Base-by-base conservation (phyloP, 345 rosid species). In the Aquilaria sinensis region DNA sequence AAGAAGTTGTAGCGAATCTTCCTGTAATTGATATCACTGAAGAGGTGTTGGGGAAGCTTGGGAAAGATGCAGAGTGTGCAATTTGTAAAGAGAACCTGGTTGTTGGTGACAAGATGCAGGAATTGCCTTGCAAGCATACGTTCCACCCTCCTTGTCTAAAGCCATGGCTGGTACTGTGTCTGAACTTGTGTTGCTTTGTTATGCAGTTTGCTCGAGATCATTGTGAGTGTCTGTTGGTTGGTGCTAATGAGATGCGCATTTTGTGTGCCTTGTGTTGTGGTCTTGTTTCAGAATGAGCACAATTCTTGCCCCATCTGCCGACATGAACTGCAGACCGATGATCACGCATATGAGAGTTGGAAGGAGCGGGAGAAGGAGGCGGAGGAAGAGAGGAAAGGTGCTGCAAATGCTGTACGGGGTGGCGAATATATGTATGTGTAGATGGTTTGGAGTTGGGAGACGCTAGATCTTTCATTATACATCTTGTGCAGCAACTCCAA, bases 261-360 rank as follows among this genome's bases (percentile, higher is more conserved):
- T 11, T 52, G 23, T 58, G 45, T 23, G 12, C 6, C 64, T 67
- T 37, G 37, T 13, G 47, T 72, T 30, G 16, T 13, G 54, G 41
- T 53, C 48, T 53, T 64, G 31, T 72, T 66, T 66, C 86, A 86
- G 99, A 92, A 94, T 61, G 96, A 83, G 68, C 92, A 90, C 75
- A 94, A 94, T 81, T 90, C 99, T 52, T 94, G 99, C 70, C 99
- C 99, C 16, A 85, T 90, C 65, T 94, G 99, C 61, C 87, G 96
- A 56, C 82, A 86, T 11, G 99, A 94, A 67, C 78, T 94, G 67
- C 85, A 71, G 51, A 94, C 96, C 16, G 99, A 94, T 51, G 99
- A 94, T 74, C 89, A 86, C 72, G 81, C 76, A 12, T 94, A 94
- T 14, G 99, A 94, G 78, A 88, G 74, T 77, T 82, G 97, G 97